phyloP scores from a whole-genome alignment of 257 asterid species.

The Dorcoceras hygrometricum region DNA sequence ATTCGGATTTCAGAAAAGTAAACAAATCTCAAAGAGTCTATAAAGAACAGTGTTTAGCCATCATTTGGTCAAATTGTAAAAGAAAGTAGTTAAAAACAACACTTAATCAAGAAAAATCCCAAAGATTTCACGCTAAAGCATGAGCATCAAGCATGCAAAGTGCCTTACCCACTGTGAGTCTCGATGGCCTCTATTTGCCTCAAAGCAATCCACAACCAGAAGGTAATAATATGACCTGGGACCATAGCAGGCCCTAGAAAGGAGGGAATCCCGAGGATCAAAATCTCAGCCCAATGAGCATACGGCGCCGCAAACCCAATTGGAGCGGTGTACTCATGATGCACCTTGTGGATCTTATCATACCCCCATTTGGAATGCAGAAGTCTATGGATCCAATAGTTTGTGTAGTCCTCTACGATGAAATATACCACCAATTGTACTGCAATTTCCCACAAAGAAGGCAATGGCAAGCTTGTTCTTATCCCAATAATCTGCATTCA shows the following conservation, averaged over 20 bases:
- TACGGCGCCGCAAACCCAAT: conserved; percentile 93
- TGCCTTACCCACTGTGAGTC: conserved; percentile 98
- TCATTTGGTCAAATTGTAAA: conserved; percentile 66
- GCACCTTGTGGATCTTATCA: conserved; percentile 94
- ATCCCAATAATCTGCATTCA: conserved; percentile 71
- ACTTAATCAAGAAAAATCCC: conserved; percentile 42
- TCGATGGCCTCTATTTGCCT: conserved; percentile 99
- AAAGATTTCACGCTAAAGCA: conserved; percentile 27
- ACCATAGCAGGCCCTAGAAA: conserved; percentile 86
- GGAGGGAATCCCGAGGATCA: conserved; percentile 96
- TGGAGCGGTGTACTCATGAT: conserved; percentile 95
- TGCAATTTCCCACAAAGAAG: conserved; percentile 70
- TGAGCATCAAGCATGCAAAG: conserved; percentile 53
- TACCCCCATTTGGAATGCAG: conserved; percentile 96
- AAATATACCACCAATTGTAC: conserved; percentile 75
- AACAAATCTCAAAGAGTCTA: conserved; percentile 39
- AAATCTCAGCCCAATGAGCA: conserved; percentile 96
- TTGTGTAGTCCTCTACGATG: conserved; percentile 81
- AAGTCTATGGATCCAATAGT: conserved; percentile 93
- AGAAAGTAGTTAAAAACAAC: conserved; percentile 31
- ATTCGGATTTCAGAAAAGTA: conserved; percentile 43
- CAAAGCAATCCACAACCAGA: conserved; percentile 93
- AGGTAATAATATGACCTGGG: conserved; percentile 93
- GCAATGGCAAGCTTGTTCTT: conserved; percentile 87
- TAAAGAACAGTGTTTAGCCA: conserved; percentile 39